A percentile compares a stretch with the other conserved stretches of the same genome.
phyloP scores from a whole-genome alignment of 345 rosid species.

The Sisymbrium irio region DNA sequence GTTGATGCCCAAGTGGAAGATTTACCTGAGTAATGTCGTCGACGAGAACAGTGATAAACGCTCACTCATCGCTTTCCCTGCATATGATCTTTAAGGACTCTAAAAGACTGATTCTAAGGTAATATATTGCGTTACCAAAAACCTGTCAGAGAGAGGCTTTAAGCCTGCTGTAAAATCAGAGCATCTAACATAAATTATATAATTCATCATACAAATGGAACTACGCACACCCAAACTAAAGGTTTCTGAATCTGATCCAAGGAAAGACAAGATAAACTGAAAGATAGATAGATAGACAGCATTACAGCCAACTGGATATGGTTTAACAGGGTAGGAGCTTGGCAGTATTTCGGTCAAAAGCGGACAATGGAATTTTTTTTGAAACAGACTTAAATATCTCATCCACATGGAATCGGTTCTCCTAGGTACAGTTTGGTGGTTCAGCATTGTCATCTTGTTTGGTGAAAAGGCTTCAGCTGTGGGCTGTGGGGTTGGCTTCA shows the following conservation, averaged over 20 bases:
- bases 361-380: conserved; percentile 52
- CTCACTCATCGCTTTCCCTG: conserved; percentile 26
- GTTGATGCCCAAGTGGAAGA: conserved; percentile 6
- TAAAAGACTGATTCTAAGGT: background rate
- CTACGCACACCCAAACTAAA: conserved; percentile 18
- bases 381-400: conserved; percentile 42
- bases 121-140: background rate
- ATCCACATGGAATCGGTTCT: conserved; percentile 59
- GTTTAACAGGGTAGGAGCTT: conserved; percentile 64
- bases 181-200: conserved; percentile 7
- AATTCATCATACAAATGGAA: conserved; percentile 27
- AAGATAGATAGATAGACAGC: conserved; percentile 31
- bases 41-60: background rate
- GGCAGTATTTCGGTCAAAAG: conserved; percentile 48
- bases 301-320: conserved; percentile 48
- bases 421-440: conserved; percentile 72
- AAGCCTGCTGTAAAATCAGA: background rate
- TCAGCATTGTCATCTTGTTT: conserved; percentile 87
- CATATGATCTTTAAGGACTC: conserved; percentile 11
- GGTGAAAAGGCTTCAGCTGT: conserved; percentile 80
- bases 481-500: conserved; percentile 82
- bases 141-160: conserved; percentile 19
- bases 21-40: conserved; percentile 18
- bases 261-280: conserved; percentile 23
- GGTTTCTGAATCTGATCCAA: conserved; percentile 24